A percentile compares a stretch with the other conserved stretches of the same genome.
Evolutionary conservation across 2,329 filamentous ascomycete species (phyloP).

Genomic region (Penicillium sp.): DNA sequence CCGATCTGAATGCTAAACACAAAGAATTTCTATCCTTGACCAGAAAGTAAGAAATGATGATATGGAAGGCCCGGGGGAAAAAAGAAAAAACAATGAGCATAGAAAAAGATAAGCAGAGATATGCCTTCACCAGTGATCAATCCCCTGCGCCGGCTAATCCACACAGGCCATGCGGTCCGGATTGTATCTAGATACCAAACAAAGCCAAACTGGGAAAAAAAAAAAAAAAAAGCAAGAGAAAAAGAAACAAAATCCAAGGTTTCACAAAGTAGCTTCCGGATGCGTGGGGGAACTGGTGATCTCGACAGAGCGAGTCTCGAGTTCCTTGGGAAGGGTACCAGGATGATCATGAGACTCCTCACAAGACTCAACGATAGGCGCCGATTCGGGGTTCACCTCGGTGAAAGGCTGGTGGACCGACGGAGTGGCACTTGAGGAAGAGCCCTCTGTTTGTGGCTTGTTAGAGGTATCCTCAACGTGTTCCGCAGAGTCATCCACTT

Average conservation of each 20-base stretch:
- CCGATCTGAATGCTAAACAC: constrained; percentile 1
- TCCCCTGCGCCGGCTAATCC: constrained; percentile 26
- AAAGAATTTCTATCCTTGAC: not conserved
- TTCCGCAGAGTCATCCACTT: constrained; percentile 38
- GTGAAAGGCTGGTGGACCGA: constrained; percentile 16
- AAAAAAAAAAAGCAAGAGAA: constrained; percentile 8
- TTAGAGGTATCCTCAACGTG: constrained; percentile 39
- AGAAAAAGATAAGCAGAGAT: constrained; percentile 10
- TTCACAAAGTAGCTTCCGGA: constrained; percentile 31
- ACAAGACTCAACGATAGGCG: constrained; percentile 10
- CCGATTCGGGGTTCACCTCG: constrained; percentile 14
- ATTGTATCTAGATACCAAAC: constrained; percentile 10
- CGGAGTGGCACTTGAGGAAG: constrained; percentile 23
- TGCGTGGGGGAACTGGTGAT: constrained; percentile 28
- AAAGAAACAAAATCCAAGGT: not conserved
- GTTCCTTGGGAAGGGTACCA: constrained; percentile 34
- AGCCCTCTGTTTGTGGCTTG: constrained; percentile 24
- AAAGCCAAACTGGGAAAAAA: constrained; percentile 6
- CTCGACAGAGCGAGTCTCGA: constrained; percentile 40
- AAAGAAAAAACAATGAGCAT: not conserved
- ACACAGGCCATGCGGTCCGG: constrained; percentile 17
- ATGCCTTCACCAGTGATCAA: constrained; percentile 15
- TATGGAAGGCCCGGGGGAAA: not conserved
- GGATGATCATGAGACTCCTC: constrained; percentile 19
- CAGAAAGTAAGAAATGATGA: constrained; percentile 1